Evolutionary conservation across 2,329 filamentous ascomycete genomes (phyloP).

Genomic region (Didymella exigua): DNA sequence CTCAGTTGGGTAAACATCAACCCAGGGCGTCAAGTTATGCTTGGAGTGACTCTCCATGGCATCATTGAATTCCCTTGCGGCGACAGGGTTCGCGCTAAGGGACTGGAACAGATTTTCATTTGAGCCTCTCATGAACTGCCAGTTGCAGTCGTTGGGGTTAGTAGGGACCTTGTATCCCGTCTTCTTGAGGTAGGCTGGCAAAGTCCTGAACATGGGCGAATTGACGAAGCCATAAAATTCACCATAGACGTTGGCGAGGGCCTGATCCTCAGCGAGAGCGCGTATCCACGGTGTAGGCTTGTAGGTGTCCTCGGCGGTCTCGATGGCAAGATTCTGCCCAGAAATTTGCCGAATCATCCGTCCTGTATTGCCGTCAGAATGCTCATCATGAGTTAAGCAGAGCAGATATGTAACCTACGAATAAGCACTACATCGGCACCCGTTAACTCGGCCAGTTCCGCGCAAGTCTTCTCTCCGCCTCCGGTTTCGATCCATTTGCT

Average conservation of each 20-base stretch:
- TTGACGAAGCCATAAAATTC: conserved; percentile 19
- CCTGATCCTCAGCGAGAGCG: conserved; percentile 17
- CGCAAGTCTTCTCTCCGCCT: conserved; percentile 16
- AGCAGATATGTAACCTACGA: conserved; percentile 15
- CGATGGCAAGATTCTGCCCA: conserved; percentile 16
- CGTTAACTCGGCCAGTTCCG: conserved; percentile 15
- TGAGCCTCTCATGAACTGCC: conserved; percentile 18
- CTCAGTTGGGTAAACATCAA: conserved; percentile 20
- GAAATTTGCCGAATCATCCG: conserved; percentile 20
- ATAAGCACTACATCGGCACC: conserved; percentile 17
- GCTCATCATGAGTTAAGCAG: conserved; percentile 8
- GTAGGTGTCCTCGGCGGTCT: conserved; percentile 17
- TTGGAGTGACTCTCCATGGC: conserved; percentile 19
- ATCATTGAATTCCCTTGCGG: conserved; percentile 17
- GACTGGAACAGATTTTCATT: conserved; percentile 17
- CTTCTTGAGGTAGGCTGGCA: conserved; percentile 17
- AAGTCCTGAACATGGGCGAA: conserved; percentile 18
- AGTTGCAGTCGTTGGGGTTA: conserved; percentile 16
- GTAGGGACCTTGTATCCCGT: conserved; percentile 15
- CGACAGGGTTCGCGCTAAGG: conserved; percentile 14
- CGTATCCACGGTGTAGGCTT: conserved; percentile 16
- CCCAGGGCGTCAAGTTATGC: conserved; percentile 18
- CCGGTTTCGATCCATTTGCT: conserved; percentile 16
- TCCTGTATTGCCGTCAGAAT: conserved; percentile 13
- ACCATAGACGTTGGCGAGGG: conserved; percentile 17